Evolutionary conservation across 306 rosid species (phyloP), one percentile per base, ranked within the genome.

Genomic region (Pyrus communis): DNA sequence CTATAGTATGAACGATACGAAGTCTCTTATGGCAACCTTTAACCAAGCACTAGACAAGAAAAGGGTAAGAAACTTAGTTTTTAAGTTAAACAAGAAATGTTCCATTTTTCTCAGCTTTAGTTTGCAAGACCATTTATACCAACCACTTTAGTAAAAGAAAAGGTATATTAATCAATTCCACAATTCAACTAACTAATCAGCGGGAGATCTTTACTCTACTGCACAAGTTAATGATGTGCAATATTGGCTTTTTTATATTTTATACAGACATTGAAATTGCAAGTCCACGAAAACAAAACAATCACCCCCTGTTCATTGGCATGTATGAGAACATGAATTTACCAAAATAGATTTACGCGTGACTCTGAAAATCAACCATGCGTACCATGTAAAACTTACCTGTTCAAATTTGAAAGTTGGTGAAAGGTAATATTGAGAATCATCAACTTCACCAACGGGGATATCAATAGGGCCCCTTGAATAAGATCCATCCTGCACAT

Each of bases 21-120:
- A 95, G 86, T 80, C 98, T 89, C 89, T 80, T 90, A 84, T 95
- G 98, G 83, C 97, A 90, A 74, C 98, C 97, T 85, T 92, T 95
- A 52, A 94, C 98, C 84, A 95, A 89, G 75, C 97, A 92, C 97
- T 95, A 59, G 73, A 60, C 74, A 73, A 76, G 22, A 70, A 80
- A 70, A 59, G 31, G 59, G 74, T 4, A 22, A 17, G 71, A 75
- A 54, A 55, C 49, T 17, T 43, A 52, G 9, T 17, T 65, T 42
- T 60, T 23, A 61, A 25, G 18, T 61, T 61, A 4, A 42, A 38
- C 10, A 38, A 7, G 10, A 35, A 35, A 38, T 38, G 42, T 38
- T 38, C 42, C 42, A 38, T 38, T 38, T 38, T 1, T 38, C 42
- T 38, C 42, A 38, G 42, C 42, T 38, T 61, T 61, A 61, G 66